phyloP scores from a whole-genome alignment of 257 asterid genomes.

The Lycium ferocissimum region DNA sequence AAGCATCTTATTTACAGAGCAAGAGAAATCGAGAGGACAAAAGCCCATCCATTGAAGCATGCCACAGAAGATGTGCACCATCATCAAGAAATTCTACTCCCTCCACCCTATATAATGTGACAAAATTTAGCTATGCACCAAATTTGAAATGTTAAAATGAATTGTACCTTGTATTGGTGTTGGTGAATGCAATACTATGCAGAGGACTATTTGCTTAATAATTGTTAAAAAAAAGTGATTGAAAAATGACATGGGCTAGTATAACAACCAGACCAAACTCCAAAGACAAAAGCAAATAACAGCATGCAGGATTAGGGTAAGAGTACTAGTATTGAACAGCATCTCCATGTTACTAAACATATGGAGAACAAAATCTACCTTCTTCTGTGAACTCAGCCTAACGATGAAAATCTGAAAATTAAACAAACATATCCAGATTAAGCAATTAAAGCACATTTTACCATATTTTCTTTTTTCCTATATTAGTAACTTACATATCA shows the following conservation, averaged over 20 bases:
- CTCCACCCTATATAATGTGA: constrained; percentile 21
- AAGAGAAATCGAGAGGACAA: neutral
- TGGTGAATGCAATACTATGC: neutral
- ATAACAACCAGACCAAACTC: neutral
- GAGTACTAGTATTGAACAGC: neutral
- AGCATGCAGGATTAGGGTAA: neutral
- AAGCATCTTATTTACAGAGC: neutral
- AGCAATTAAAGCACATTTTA: neutral
- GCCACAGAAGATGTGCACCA: neutral
- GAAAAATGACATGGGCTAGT: neutral
- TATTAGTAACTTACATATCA: neutral
- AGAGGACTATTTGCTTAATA: neutral
- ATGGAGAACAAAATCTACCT: constrained; percentile 13
- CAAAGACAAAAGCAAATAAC: constrained; percentile 9
- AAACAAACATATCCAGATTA: constrained; percentile 16
- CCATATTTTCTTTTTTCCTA: neutral
- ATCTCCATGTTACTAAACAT: neutral
- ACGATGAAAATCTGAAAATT: neutral
- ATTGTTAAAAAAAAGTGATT: neutral
- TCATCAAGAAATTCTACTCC: neutral
- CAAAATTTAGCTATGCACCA: neutral
- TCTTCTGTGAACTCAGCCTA: neutral
- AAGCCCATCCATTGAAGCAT: neutral
- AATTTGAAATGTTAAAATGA: neutral
- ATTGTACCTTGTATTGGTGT: neutral